Base-by-base conservation (phyloP, 2,329 filamentous ascomycete genomes). In the Rhexocercosporidium sp. region DNA sequence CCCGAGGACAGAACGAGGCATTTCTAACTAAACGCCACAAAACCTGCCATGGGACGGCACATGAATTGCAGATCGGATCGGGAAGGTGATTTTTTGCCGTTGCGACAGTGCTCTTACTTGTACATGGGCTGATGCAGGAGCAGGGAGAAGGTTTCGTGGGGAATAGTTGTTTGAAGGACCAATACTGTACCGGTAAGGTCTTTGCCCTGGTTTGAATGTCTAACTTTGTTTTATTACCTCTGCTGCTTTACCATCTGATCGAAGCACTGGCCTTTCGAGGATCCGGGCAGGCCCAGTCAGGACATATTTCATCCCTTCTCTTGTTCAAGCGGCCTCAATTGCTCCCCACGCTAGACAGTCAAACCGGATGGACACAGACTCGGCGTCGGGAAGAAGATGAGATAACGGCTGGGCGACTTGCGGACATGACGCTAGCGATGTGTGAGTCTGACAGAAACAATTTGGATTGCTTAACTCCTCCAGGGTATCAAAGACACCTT, bases 91-190 rank as follows among this genome's bases (percentile, higher is more conserved):
- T 37, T 29, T 59, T 59, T 41, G 49, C 18, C 37, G 20, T 22
- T 57, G 54, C 54, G 54, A 57, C 54, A 39, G n/a, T 57, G 34
- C 31, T 57, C 54, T 39, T 41, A 57, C 53, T 37, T 39, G 31
- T 54, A 63, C 39, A 56, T 39, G 18, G 44, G 54, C 44, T 20
- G 31, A 53, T 59, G 62, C 61, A 63, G 49, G 61, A 63, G 61
- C 49, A 62, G 47, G 60, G 62, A 59, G 62, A 57, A 18, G 44
- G 53, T 59, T 59, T 65, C 62, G 62, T 51, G 53, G 62, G 44
- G 62, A 59, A 49, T 34, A 59, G 34, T 31, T 46, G 57, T 60
- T 60, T 46, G 39, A 44, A 47, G 39, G 25, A 5, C 37, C 57
- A 29, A 60, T 29, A 46, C 37, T 25, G 18, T 29, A 46, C 37